A percentile compares a stretch with the other conserved stretches of the same genome.
Conservation (phyloP, 1,139 yeast species). For the Yamadazyma dushanensis region DNA sequence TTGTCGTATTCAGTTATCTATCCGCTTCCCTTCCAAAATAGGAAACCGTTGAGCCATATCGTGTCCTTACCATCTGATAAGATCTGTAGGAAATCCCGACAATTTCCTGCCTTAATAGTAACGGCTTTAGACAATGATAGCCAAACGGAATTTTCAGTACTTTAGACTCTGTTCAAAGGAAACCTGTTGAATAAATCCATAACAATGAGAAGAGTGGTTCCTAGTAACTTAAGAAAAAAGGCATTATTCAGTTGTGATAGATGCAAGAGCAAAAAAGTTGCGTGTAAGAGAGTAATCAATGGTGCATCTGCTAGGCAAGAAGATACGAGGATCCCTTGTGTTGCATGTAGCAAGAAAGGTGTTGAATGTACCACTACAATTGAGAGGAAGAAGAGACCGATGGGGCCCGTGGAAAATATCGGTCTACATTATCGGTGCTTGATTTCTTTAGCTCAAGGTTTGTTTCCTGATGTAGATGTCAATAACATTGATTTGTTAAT, state of each 20-base stretch:
- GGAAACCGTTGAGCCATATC: no score
- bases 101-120: not conserved
- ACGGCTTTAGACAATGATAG: not conserved
- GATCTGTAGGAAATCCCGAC: not conserved
- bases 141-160: no score
- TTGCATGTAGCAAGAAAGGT: conserved; percentile 32
- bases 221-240: conserved; percentile 18
- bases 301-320: conserved; percentile 4
- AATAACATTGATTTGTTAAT: conserved; percentile 35
- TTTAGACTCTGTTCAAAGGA: no score
- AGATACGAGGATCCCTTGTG: conserved; percentile 24
- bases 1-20: no score
- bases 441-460: conserved; percentile 31
- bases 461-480: conserved; percentile 42
- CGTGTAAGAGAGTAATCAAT: conserved; percentile 28
- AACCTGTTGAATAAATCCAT: not conserved
- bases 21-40: no score
- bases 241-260: conserved; percentile 43
- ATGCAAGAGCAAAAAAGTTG: conserved; percentile 42
- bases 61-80: not conserved
- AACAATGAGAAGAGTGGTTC: conserved; percentile 11
- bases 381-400: conserved; percentile 22
- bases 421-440: conserved; percentile 41
- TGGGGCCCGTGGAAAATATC: conserved; percentile 38
- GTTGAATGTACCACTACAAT: conserved; percentile 36